phyloP scores from a whole-genome alignment of 2,329 filamentous ascomycete species.

The Nannizziopsis arthrosporioides region DNA sequence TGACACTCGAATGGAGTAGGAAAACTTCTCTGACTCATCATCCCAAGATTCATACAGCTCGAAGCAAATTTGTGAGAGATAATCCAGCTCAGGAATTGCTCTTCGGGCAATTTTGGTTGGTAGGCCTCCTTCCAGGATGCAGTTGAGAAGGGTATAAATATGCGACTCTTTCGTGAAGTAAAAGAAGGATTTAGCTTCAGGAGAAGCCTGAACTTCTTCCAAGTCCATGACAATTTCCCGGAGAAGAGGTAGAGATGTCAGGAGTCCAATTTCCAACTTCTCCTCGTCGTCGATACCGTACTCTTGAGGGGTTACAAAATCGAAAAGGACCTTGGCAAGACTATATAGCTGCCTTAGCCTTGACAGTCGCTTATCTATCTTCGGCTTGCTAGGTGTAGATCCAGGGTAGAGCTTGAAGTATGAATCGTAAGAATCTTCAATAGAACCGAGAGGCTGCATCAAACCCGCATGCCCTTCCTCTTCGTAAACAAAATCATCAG shows the following conservation, averaged over 20 bases:
- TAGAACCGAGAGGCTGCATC: constrained; percentile 32
- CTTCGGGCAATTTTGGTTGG: constrained; percentile 93
- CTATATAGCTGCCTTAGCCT: constrained; percentile 88
- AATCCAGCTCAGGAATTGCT: constrained; percentile 92
- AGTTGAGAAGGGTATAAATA: constrained; percentile 95
- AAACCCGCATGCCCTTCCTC: constrained; percentile 45
- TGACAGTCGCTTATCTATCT: constrained; percentile 72
- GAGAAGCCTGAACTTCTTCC: constrained; percentile 91
- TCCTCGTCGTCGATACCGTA: constrained; percentile 93
- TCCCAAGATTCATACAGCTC: constrained; percentile 95
- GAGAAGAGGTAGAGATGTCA: constrained; percentile 84
- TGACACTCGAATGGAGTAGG: constrained; percentile 92
- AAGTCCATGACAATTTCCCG: constrained; percentile 96
- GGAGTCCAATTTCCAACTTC: constrained; percentile 93
- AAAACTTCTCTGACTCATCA: constrained; percentile 62
- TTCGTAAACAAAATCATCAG: constrained; percentile 57
- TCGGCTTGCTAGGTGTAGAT: constrained; percentile 59
- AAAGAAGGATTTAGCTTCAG: constrained; percentile 89
- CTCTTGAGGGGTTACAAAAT: constrained; percentile 96
- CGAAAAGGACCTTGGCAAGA: constrained; percentile 86
- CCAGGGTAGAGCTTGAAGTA: constrained; percentile 90
- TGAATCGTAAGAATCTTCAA: constrained; percentile 48
- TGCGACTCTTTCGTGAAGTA: constrained; percentile 99
- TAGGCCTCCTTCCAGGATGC: constrained; percentile 91
- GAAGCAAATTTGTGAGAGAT: constrained; percentile 94